Evolutionary conservation across 257 asterid species (phyloP), one percentile per base, ranked within the genome.

Genomic region (Fraxinus cuspidata): DNA sequence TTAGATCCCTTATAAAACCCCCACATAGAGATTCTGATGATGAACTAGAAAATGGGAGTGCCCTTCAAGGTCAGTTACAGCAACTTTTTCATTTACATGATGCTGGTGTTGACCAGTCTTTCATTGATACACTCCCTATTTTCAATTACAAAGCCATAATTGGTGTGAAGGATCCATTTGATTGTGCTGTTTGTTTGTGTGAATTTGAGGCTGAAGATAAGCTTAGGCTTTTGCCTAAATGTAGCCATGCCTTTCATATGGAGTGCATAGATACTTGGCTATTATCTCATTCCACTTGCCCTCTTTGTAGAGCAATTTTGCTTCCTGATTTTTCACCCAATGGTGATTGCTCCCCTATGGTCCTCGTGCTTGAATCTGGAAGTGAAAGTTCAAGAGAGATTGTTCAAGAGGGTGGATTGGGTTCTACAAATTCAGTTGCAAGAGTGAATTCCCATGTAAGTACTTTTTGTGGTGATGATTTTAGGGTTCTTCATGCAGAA

Each of bases 181-280:
- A 95, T 73, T 95, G 99, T 78, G 99, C 99, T 78, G 98, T 95
- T 6, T 95, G 99, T 68, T 72, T 95, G 74, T 93, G 97, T 86
- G 99, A 93, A 73, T 95, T 93, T 77, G 98, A 93, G 74, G 79
- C 77, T 3, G 99, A 95, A 2, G 97, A 95, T 82, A 90, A 89
- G 67, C 94, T 95, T 0, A 85, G 98, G 72, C 75, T 91, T 77
- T 80, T 94, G 44, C 97, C 98, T 1, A 89, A 91, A 81, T 94
- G 98, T 73, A 94, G 97, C 88, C 99, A 95, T 76, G 99, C 99
- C 32, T 95, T 95, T 79, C 99, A 95, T 86, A 88, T 92, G 96
- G 98, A 88, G 6, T 95, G 99, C 44, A 95, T 95, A 49, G 99
- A 95, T 47, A 95, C 99, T 38, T 95, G 99, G 99, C 89, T 95